A percentile compares a stretch with the other conserved stretches of the same genome.
Conservation (phyloP, 2,329 filamentous ascomycete genomes). For the Xylaria sp. region DNA sequence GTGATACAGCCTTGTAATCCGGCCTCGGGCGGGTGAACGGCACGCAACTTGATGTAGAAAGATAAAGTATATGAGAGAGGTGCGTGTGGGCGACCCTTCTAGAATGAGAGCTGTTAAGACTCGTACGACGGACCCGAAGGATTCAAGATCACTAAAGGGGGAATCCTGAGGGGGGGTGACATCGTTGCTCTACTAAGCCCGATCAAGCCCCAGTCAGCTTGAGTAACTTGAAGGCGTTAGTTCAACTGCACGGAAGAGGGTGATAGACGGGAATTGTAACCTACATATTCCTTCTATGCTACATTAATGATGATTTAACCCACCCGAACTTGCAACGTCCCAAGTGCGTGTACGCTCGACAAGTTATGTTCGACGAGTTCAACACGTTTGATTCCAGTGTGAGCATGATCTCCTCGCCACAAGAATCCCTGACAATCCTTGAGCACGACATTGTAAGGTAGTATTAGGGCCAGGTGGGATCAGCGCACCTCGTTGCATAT, state of each 20-base stretch:
- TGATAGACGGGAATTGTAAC: neutral
- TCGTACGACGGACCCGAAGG: slow-evolving; percentile 7
- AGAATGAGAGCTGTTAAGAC: slow-evolving; percentile 8
- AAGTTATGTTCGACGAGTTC: neutral
- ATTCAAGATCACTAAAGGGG: slow-evolving; percentile 4
- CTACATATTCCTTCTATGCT: slow-evolving; percentile 8
- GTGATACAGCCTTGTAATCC: neutral
- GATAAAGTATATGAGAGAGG: slow-evolving; percentile 4
- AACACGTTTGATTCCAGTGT: neutral
- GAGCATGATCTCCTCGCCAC: neutral
- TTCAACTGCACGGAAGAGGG: neutral
- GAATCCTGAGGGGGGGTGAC: neutral
- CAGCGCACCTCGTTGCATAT: neutral
- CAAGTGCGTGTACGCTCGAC: neutral
- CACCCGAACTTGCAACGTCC: neutral
- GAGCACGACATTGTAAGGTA: neutral
- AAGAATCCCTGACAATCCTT: neutral
- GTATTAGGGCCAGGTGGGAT: slow-evolving; percentile 1
- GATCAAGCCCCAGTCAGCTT: slow-evolving; percentile 3
- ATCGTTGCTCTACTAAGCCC: slow-evolving; percentile 11
- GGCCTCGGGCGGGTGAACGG: neutral
- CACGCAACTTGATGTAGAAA: neutral
- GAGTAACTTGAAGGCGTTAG: slow-evolving; percentile 3
- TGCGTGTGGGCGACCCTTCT: slow-evolving; percentile 3
- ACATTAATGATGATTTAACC: neutral